Base-by-base conservation (phyloP, 2,329 filamentous ascomycete species). In the Aureobasidium pullulans region DNA sequence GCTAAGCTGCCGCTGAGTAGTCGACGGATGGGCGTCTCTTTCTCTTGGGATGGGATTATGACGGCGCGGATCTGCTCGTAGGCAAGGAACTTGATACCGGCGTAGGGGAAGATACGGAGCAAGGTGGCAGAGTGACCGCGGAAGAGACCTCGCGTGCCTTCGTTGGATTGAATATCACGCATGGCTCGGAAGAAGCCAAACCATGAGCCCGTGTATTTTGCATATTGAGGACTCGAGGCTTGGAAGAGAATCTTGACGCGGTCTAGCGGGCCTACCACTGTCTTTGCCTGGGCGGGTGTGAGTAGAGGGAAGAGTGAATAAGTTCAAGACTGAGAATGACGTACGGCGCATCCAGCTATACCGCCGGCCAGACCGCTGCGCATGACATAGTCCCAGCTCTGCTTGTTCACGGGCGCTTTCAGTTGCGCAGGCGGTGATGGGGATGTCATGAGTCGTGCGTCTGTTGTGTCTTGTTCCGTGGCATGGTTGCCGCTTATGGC, bases 181-280 rank as follows among this genome's bases (percentile, higher is more conserved):
- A 97, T 88, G 29, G 94, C 92, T 16, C 81, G 81, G n/a, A 84
- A 82, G 19, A 96, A 85, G 50, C 94, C 94, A 59, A 84, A 82
- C 88, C 92, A 96, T 43, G 88, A 91, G 42, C 91, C 89, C 1
- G 90, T 85, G 71, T 97, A 99, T 75, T 96, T 96, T 57, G 88
- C 83, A 71, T 96, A 99, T 66, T 94, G 87, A 3, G 94, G 94
- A 69, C 94, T 96, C 69, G 88, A 90, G 56, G 94, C 88, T 73
- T 99, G 94, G 76, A 99, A 97, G 60, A 99, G 87, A 70, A 99
- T 99, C 76, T 99, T 99, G 69, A 99, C 94, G 65, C 94, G 87
- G 75, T 99, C 94, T 64, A 99, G 88, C 28, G 94, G 94, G 28
- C 91, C 94, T 39, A 99, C 95, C 6, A 96, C 80, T 0, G 93